phyloP scores from a whole-genome alignment of 495 filamentous ascomycete genomes.

The Lentithecium fluviatile region DNA sequence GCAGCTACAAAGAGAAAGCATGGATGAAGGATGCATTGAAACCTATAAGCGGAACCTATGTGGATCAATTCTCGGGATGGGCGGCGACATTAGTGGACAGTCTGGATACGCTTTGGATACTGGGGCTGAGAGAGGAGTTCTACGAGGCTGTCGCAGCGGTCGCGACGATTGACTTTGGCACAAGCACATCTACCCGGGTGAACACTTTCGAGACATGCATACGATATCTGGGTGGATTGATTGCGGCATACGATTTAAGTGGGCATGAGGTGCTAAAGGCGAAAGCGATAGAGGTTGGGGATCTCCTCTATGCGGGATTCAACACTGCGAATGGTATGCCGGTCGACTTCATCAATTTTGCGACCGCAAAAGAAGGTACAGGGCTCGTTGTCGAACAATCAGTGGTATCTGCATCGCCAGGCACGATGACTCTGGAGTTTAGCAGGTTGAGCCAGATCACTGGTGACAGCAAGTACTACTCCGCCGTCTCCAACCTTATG shows the following conservation, averaged over 20 bases:
- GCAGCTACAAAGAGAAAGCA: conserved; percentile 39
- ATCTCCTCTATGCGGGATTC: conserved; percentile 44
- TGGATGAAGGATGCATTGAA: conserved; percentile 44
- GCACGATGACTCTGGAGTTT: conserved; percentile 44
- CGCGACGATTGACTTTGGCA: conserved; percentile 56
- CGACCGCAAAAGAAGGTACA: conserved; percentile 39
- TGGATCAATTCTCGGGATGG: conserved; percentile 62
- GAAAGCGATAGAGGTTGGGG: conserved; percentile 44
- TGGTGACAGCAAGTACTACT: conserved; percentile 42
- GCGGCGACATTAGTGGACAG: conserved; percentile 60
- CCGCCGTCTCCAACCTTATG: conserved; percentile 39
- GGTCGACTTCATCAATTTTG: conserved; percentile 52
- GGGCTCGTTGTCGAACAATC: conserved; percentile 46
- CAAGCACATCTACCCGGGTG: conserved; percentile 31
- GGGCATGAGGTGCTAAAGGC: conserved; percentile 35
- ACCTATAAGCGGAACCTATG: conserved; percentile 38
- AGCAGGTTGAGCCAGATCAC: conserved; percentile 42
- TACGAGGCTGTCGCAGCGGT: conserved; percentile 56
- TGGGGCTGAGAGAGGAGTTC: conserved; percentile 61
- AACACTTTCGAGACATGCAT: conserved; percentile 47
- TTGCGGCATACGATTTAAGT: conserved; percentile 44
- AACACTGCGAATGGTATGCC: conserved; percentile 46
- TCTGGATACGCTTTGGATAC: conserved; percentile 63
- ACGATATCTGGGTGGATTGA: conserved; percentile 43
- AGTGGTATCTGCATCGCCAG: conserved; percentile 46